Evolutionary conservation across 192 early-diverging fungal species (phyloP), one percentile per base, ranked within the genome.

Genomic region (Backusella tarrabulga): DNA sequence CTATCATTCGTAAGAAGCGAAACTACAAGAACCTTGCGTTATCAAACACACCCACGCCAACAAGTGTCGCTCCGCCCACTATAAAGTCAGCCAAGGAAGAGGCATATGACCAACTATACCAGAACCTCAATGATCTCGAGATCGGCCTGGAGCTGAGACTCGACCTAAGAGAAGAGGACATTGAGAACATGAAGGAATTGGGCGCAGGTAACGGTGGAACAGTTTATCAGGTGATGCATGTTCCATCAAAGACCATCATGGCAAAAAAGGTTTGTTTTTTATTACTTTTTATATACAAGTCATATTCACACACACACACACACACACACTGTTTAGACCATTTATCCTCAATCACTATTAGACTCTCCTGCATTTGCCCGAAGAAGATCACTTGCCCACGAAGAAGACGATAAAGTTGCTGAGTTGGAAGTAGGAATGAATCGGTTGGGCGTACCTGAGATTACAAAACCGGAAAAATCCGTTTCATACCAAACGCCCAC

Each of bases 141-240:
- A 87, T 93, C 23, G 93, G 93, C 21, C 83, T 93, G 7, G 92
- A 93, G 80, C 85, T 94, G 72, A 87, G 92, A 50, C 79, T 94
- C 71, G 94, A 95, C 83, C 82, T 96, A 76, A 88, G 92, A 75
- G 84, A 87, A 66, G 94, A 97, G 83, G 97, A 99, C 82, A 85
- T 99, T 68, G 83, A 87, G 41, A 84, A 90, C 1, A 80, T 95
- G 21, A 81, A 90, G 72, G 93, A 96, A 81, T 87, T 99, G 74
- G 97, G 97, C 67, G 89, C 93, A 14, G 97, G 97, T 6, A 93
- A 94, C 75, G 96, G 96, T 29, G 97, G 97, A 14, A 93, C 95
- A 0, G 97, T 99, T 42, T 89, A 90, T 74, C 88, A 93, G 79
- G 96, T 96, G 21, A 82, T 90, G 73, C 96, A 99, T 82, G 83